These are phyloP conservation scores for Baudoinia panamericana DNA, from an alignment of 495 filamentous ascomycete species.

Conservation along the genomic window DNA sequence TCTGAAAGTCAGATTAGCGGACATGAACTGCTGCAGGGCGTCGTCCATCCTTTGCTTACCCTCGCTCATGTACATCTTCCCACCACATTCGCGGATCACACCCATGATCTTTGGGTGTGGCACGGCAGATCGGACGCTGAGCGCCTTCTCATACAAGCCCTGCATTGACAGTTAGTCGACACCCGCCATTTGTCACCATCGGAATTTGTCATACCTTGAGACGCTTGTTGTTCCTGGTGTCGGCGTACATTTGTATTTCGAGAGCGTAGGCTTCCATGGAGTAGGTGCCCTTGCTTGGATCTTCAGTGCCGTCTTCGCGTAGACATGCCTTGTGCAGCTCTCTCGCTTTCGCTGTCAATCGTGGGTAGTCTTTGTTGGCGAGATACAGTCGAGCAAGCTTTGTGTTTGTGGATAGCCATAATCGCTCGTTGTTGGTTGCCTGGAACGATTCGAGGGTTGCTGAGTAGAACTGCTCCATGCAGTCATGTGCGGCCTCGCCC, in stretches of 20 bases:
- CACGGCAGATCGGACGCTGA: constrained; percentile 84
- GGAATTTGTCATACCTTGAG: constrained; percentile 47
- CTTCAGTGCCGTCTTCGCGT: constrained; percentile 76
- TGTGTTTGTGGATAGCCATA: constrained; percentile 98
- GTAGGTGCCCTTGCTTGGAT: constrained; percentile 93
- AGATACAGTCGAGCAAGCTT: constrained; percentile 86
- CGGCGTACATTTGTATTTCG: constrained; percentile 97
- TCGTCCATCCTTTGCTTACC: constrained; percentile 24
- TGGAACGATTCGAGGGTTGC: constrained; percentile 87
- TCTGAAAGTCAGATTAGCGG: constrained; percentile 37
- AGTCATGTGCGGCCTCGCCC: constrained; percentile 61
- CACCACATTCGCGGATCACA: constrained; percentile 94
- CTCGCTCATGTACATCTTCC: constrained; percentile 99
- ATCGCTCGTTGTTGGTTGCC: constrained; percentile 89
- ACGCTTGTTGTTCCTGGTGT: constrained; percentile 93
- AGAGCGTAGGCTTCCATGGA: constrained; percentile 89
- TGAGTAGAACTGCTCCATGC: constrained; percentile 94
- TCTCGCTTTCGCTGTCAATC: constrained; percentile 69
- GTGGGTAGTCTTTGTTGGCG: constrained; percentile 74
- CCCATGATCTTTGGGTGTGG: constrained; percentile 99
- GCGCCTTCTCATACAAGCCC: constrained; percentile 74
- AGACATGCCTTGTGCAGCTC: constrained; percentile 86
- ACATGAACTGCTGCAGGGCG: background rate
- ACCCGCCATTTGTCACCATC: constrained; percentile 11
- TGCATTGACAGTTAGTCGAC: constrained; percentile 23